These are phyloP conservation scores for Quaeritorhiza haematococci DNA, from an alignment of 371 early-diverging fungal genomes.

Conservation along the genomic window DNA sequence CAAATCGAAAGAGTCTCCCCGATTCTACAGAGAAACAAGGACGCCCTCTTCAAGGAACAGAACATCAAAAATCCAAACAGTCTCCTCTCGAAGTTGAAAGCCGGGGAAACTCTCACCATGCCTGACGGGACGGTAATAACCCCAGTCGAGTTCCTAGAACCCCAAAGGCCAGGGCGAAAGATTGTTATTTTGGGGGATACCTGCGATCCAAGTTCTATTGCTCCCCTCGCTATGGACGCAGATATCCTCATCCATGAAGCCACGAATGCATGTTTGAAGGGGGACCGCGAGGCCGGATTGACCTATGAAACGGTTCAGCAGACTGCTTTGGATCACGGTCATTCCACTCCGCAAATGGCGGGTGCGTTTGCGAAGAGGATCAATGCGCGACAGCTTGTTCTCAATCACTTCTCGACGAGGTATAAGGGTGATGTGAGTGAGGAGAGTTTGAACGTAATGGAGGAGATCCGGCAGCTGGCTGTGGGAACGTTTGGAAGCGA, in stretches of 20 bases:
- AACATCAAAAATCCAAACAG: conserved; percentile 44
- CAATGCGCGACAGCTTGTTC: conserved; percentile 36
- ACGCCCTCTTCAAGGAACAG: too few relatives aligned
- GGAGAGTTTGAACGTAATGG: conserved; percentile 45
- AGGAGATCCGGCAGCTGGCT: conserved; percentile 46
- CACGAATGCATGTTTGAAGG: conserved; percentile 47
- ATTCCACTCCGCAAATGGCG: conserved; percentile 64
- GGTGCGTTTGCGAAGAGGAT: conserved; percentile 41
- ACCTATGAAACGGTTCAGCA: conserved; percentile 31
- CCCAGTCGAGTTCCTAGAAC: conserved; percentile 29
- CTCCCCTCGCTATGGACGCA: conserved; percentile 8
- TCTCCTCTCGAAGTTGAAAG: conserved; percentile 43
- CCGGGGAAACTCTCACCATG: conserved; percentile 28
- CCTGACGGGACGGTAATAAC: conserved; percentile 43
- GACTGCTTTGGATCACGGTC: conserved; percentile 45
- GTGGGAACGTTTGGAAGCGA: conserved; percentile 32
- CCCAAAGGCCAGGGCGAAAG: conserved; percentile 38
- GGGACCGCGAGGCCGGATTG: conserved; percentile 9
- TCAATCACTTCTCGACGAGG: conserved; percentile 58
- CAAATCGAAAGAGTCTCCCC: conserved; percentile 36
- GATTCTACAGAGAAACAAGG: conserved; percentile 32
- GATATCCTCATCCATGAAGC: conserved; percentile 57
- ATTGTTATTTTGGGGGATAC: conserved; percentile 58
- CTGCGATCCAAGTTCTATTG: conserved; percentile 33
- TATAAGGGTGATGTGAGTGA: conserved; percentile 45